Conservation (phyloP, 2,329 filamentous ascomycete genomes). For the Tolypocladium paradoxum region DNA sequence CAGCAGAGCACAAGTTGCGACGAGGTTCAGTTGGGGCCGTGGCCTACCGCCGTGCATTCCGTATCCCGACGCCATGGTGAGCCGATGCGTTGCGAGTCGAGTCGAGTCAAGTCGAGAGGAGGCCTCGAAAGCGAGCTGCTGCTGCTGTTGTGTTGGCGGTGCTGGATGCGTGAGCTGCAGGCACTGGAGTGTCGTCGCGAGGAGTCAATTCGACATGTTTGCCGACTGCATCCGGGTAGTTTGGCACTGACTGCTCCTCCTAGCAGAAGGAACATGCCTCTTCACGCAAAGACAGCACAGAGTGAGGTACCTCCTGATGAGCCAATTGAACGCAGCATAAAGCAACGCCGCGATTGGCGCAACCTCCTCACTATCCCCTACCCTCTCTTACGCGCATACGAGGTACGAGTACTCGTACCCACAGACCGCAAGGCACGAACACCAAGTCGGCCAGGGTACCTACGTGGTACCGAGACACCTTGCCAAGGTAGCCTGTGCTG, state of each 20-base stretch:
- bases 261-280: background rate
- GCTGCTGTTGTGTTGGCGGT: background rate
- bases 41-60: constrained; percentile 68
- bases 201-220: background rate
- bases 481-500: no score
- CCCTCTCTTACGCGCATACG: background rate
- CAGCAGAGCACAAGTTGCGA: background rate
- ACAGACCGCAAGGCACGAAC: background rate
- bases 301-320: constrained; percentile 6
- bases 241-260: no score
- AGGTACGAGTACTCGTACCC: no score
- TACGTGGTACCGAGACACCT: no score
- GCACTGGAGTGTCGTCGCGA: background rate
- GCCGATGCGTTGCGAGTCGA: constrained; percentile 1
- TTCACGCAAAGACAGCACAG: background rate
- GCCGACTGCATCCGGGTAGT: background rate
- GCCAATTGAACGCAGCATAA: background rate
- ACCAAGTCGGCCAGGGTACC: no score
- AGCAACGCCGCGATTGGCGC: constrained; percentile 4
- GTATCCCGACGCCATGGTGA: constrained; percentile 68
- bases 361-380: background rate
- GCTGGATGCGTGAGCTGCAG: background rate
- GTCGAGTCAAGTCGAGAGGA: background rate
- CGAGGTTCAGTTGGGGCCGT: background rate
- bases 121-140: background rate